Evolutionary conservation across 345 rosid species (phyloP), one percentile per base, ranked within the genome.

Genomic region (Schrenkiella parvula): DNA sequence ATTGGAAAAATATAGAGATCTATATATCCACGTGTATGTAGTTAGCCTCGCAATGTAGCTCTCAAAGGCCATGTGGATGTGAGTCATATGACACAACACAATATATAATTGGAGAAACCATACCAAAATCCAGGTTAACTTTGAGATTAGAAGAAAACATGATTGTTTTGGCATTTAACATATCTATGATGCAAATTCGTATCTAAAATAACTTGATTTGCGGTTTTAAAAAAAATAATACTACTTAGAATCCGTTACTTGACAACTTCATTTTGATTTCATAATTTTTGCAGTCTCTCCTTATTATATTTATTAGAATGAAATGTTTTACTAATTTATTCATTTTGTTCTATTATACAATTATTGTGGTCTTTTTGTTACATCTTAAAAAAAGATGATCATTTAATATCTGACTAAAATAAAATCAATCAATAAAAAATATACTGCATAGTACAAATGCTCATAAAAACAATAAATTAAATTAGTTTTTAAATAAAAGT

Each of bases 21-120:
- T 22, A 58, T 62, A 15, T 42, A 62, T 61, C 48, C 66, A 42
- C 44, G 62, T 52, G 63, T 41, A n/a, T 15, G 9, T 22, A 14
- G 41, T 15, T 71, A 52, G 44, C 25, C 18, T 62, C 37, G 53
- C 35, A 63, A 15, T 21, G 54, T 31, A 72, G 55, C 70, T 63
- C 26, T 63, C 70, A 31, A 63, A 44, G 18, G 19, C 70, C 70
- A 72, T 72, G 76, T 72, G 76, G 55, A 53, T 31, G 42, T 17
- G 63, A 63, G 76, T 72, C 76, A 72, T 29, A 43, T 31, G 34
- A 56, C 55, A 46, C 35, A 43, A 31, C 53, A 43, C 4, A 12
- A 12, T 38, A 12, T 12, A 38, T 38, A 38, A 38, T 12, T 37
- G 42, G 42, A 37, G 6, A 39, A 57, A 17, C 22, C 43, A 18